phyloP scores from a whole-genome alignment of 208 protist genomes.

The Wallacemonas collosoma region DNA sequence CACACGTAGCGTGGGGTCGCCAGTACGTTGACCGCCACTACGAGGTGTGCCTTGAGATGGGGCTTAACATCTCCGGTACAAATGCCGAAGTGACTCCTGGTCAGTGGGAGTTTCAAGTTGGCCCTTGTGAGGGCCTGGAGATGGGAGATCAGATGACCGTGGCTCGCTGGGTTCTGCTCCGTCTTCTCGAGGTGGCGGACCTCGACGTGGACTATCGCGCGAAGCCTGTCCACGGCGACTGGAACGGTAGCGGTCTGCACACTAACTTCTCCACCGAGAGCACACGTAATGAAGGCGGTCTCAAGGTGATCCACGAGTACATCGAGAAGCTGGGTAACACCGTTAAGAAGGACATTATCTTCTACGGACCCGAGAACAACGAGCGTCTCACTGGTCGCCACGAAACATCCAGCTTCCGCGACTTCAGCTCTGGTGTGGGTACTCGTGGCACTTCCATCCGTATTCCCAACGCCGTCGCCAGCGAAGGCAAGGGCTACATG shows the following conservation, averaged over 20 bases:
- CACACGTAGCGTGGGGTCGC: slow-evolving; percentile 79
- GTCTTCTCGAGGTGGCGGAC: slow-evolving; percentile 68
- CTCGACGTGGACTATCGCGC: slow-evolving; percentile 84
- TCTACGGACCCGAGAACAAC: slow-evolving; percentile 90
- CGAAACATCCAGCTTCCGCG: slow-evolving; percentile 79
- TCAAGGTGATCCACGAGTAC: slow-evolving; percentile 79
- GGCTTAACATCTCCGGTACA: slow-evolving; percentile 89
- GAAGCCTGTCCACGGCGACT: slow-evolving; percentile 97
- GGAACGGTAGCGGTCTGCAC: slow-evolving; percentile 98
- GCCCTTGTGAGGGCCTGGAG: slow-evolving; percentile 87
- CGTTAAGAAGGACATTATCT: slow-evolving; percentile 79
- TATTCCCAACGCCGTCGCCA: slow-evolving; percentile 93
- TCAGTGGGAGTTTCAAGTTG: slow-evolving; percentile 98
- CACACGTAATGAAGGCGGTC: slow-evolving; percentile 78
- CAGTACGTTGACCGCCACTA: slow-evolving; percentile 84
- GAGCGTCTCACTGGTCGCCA: slow-evolving; percentile 84
- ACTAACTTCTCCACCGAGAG: slow-evolving; percentile 97
- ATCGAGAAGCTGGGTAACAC: slow-evolving; percentile 71
- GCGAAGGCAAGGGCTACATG: slow-evolving; percentile 95
- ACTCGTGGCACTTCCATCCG: slow-evolving; percentile 94
- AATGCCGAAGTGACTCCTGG: slow-evolving; percentile 97
- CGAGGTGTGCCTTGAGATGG: slow-evolving; percentile 84
- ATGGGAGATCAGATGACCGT: slow-evolving; percentile 95
- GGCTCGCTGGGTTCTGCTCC: slow-evolving; percentile 92
- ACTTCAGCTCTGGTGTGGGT: slow-evolving; percentile 82